phyloP scores from a whole-genome alignment of 75 land plant genomes.

The Cunninghamia lanceolata region DNA sequence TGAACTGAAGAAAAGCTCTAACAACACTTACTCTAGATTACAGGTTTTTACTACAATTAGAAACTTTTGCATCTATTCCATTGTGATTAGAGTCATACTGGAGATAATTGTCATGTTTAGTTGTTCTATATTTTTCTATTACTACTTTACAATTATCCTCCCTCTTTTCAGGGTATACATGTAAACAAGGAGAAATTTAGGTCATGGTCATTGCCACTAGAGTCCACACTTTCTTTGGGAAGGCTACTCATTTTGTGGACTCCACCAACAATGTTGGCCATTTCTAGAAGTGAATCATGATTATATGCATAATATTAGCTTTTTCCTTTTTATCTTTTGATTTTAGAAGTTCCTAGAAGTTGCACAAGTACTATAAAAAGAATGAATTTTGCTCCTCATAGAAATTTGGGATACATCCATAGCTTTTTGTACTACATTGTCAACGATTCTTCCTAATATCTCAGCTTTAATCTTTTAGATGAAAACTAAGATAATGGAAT shows the following conservation, averaged over 20 bases:
- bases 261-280: conserved; percentile 89
- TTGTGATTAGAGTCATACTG: no score
- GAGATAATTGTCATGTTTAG: no score
- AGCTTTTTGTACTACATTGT: background rate
- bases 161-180: conserved; percentile 93
- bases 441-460: background rate
- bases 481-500: background rate
- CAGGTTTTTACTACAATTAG: no score
- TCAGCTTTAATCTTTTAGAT: background rate
- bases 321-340: background rate
- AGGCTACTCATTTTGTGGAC: conserved; percentile 89
- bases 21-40: no score
- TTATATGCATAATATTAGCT: background rate
- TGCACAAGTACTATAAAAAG: background rate
- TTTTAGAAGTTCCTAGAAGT: background rate
- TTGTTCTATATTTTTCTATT: no score
- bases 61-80: no score
- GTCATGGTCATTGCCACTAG: conserved; percentile 85
- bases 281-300: no score
- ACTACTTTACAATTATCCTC: no score
- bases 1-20: no score
- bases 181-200: conserved; percentile 92
- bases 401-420: background rate
- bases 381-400: background rate
- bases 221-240: no score